Evolutionary conservation across 768 basidiomycete species (phyloP), one percentile per base, ranked within the genome.

Genomic region (Pisolithus microcarpus): DNA sequence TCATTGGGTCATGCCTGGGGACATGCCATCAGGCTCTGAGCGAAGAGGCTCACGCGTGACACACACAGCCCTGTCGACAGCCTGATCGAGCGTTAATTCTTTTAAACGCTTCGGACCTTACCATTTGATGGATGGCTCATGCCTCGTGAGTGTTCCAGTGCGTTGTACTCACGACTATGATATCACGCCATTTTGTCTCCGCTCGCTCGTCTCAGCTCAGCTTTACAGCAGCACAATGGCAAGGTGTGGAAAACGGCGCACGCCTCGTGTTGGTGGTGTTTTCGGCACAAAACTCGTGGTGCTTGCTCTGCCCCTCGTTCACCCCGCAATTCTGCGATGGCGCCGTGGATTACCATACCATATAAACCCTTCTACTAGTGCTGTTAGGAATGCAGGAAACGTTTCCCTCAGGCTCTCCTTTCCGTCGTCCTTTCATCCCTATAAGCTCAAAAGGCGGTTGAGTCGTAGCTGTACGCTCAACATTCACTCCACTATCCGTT

Each of bases 281-380:
- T 43, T 15, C 45, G 28, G 31, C 45, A 11, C 31, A n/a, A n/a
- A 31, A 46, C 45, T 65, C 63, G 56, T 64, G 56, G 58, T 62
- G 52, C 21, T 48, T 65, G 55, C 64, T 64, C 58, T 65, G 56
- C 64, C 61, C 53, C 60, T 61, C 58, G 61, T 65, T 65, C 64
- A 2, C 61, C 64, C 61, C 5, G 45, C n/a, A 55, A 64, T 51
- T 61, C 61, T 49, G 51, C 55, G 50, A 55, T 58, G 52, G 59
- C 53, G 57, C 64, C 61, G 59, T 16, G 16, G 28, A 30, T 28
- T 31, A 31, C 16, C 45, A n/a, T n/a, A n/a, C n/a, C n/a, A 46
- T 46, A 46, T 19, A 46, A 46, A 21, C 18, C 28, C 45, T 13
- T 36, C 45, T 24, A 16, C 23, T 26, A 31, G 30, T n/a, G 38